Base-by-base conservation (phyloP, 2,329 filamentous ascomycete species). In the Plenodomus biglobosus region DNA sequence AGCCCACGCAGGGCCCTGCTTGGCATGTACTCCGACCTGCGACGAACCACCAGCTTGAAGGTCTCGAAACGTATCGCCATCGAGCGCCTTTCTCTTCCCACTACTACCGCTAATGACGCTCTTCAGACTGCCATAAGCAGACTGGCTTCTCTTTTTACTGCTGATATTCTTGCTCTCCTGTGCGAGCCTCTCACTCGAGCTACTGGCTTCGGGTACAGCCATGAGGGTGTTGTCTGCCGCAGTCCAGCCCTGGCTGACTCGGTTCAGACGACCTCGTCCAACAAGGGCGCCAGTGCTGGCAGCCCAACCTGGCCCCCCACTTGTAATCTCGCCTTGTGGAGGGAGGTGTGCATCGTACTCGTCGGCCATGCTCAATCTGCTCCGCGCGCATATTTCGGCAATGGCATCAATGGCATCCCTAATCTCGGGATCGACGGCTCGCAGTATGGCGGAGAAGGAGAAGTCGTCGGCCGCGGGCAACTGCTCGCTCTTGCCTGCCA, bases 281-380 rank as follows among this genome's bases (percentile, higher is more conserved):
- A 52, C 61, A 22, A 71, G 42, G 8, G 62, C 56, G 40, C 60
- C 63, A 47, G 64, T 65, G 40, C 62, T 67, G 43, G 56, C 50
- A 40, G 50, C 61, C 66, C 66, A 68, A 8, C 53, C 63, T 11
- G 56, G 59, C 0, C 63, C 62, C 1, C 59, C 47, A 8, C 56
- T 56, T 11, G 65, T 69, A 53, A 85, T 83, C 63, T 84, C 81
- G 34, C 81, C 82, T 45, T 83, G 72, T 0, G 83, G 83, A 18
- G 83, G 82, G 30, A 84, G 76, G 65, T 85, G 83, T 37, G 81
- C 81, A 27, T 77, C 78, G 62, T 85, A 83, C 62, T 85, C 82
- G 59, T 85, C 81, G 8, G 83, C 81, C 50, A 85, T 69, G 57
- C 81, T 84, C 61, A 84, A 71, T 55, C 78, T 78, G 65, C 80